A percentile compares a stretch with the other conserved stretches of the same genome.
Conservation (phyloP, 2,329 filamentous ascomycete genomes). For the Byssothecium circinans region DNA sequence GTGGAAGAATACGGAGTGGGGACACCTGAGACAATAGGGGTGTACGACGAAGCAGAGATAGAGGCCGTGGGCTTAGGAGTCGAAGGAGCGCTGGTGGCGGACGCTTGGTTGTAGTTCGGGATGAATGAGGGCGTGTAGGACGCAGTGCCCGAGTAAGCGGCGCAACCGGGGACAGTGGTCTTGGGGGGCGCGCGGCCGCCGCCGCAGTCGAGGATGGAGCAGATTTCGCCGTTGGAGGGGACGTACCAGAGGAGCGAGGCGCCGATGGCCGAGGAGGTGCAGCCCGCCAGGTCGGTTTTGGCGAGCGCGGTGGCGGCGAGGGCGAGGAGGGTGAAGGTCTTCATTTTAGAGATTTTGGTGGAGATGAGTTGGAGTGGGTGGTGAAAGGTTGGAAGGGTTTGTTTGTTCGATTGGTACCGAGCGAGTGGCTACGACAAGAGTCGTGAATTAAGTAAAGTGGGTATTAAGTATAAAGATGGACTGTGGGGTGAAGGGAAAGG, state of each 20-base stretch:
- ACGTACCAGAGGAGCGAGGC: conserved; percentile 61
- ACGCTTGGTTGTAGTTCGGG: not conserved
- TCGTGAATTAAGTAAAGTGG: not conserved
- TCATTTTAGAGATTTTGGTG: conserved; percentile 11
- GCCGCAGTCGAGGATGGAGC: conserved; percentile 66
- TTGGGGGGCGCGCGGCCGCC: conserved; percentile 67
- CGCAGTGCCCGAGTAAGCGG: conserved; percentile 57
- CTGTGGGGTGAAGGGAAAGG: not conserved
- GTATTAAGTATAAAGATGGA: conserved; percentile 1
- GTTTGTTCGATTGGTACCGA: not conserved
- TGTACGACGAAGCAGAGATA: not conserved
- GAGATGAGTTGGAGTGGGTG: not conserved
- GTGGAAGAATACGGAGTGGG: too few relatives aligned
- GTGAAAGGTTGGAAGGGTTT: not conserved
- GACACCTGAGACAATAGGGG: too few relatives aligned
- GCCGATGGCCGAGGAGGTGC: conserved; percentile 50
- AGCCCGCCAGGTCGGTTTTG: conserved; percentile 45
- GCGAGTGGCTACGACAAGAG: conserved; percentile 3
- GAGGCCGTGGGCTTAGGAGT: not conserved
- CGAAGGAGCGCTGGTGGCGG: not conserved
- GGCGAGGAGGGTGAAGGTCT: conserved; percentile 27
- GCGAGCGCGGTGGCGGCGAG: conserved; percentile 35
- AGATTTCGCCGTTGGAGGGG: conserved; percentile 65
- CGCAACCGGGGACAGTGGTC: conserved; percentile 64
- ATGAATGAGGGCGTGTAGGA: conserved; percentile 52